Conservation (phyloP, 2,329 filamentous ascomycete species). For the Penicillium sclerotigenum region DNA sequence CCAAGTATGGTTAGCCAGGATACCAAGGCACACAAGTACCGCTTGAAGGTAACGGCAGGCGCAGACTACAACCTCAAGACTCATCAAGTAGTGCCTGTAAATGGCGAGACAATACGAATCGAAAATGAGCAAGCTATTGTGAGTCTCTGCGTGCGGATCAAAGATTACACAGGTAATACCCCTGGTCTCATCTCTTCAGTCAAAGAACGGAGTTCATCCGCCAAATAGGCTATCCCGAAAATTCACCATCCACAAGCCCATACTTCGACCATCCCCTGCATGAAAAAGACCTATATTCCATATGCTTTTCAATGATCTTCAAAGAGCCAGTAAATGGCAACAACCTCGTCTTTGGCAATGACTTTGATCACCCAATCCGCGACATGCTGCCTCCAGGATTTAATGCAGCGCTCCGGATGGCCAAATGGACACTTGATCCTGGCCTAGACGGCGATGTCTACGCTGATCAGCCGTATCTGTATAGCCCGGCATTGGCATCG, state of each 20-base stretch:
- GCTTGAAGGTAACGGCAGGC: conserved; percentile 78
- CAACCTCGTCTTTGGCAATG: conserved; percentile 88
- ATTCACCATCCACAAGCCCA: conserved; percentile 65
- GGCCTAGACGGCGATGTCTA: conserved; percentile 87
- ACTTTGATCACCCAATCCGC: conserved; percentile 88
- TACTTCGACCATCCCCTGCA: conserved; percentile 76
- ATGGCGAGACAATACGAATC: conserved; percentile 63
- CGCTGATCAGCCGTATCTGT: conserved; percentile 79
- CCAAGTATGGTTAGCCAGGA: not conserved
- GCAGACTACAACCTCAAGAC: conserved; percentile 67
- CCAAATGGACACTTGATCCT: conserved; percentile 88
- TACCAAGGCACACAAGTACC: conserved; percentile 50
- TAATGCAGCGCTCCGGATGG: conserved; percentile 75
- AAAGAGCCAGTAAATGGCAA: conserved; percentile 62
- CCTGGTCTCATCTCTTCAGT: not conserved
- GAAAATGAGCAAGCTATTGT: conserved; percentile 62
- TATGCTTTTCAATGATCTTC: conserved; percentile 75
- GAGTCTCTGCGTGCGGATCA: conserved; percentile 71
- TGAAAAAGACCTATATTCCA: conserved; percentile 75
- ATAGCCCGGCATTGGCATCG: conserved; percentile 74
- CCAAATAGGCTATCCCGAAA: conserved; percentile 62
- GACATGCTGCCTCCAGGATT: conserved; percentile 84
- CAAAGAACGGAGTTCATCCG: not conserved
- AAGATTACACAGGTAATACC: conserved; percentile 51
- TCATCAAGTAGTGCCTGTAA: conserved; percentile 75